phyloP scores from a whole-genome alignment of 2,329 filamentous ascomycete species.

The Botryosphaeria agaves region DNA sequence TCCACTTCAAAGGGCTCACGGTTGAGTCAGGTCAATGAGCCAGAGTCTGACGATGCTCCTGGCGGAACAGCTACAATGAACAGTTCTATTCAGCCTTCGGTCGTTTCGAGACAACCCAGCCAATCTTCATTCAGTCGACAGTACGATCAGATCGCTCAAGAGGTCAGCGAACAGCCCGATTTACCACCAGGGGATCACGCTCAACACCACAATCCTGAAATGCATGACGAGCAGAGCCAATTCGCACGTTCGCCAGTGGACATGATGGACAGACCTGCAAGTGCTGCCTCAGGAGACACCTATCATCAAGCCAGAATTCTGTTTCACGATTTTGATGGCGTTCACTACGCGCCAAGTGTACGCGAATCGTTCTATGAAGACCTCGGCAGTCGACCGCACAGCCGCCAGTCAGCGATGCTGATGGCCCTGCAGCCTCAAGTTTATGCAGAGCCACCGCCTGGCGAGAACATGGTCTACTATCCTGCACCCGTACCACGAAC shows the following conservation, averaged over 20 bases:
- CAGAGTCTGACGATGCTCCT: conserved; percentile 12
- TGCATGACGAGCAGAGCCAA: neutral
- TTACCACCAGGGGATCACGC: neutral
- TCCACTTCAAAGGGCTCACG: conserved; percentile 22
- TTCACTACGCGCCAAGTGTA: conserved; percentile 47
- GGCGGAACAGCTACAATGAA: neutral
- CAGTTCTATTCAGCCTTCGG: neutral
- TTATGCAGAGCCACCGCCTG: conserved; percentile 46
- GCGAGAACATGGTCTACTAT: conserved; percentile 81
- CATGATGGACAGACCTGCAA: conserved; percentile 27
- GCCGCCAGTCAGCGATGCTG: conserved; percentile 8
- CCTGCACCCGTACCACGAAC: conserved; percentile 87
- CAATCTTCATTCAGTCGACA: neutral
- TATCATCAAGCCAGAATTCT: conserved; percentile 47
- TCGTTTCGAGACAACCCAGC: too few species aligned
- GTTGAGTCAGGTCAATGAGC: conserved; percentile 23
- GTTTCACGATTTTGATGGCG: conserved; percentile 70
- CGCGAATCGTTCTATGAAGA: conserved; percentile 16
- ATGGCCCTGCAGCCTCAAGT: conserved; percentile 29
- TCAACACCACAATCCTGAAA: neutral
- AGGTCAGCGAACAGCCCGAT: neutral
- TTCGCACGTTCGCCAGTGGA: neutral
- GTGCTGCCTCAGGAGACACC: conserved; percentile 40
- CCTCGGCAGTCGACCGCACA: conserved; percentile 3
- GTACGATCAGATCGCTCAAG: neutral